A percentile compares a stretch with the other conserved stretches of the same genome.
These are phyloP conservation scores for Pichia pseudocactophila DNA, from an alignment of 805 yeast genomes.

Conservation along the genomic window DNA sequence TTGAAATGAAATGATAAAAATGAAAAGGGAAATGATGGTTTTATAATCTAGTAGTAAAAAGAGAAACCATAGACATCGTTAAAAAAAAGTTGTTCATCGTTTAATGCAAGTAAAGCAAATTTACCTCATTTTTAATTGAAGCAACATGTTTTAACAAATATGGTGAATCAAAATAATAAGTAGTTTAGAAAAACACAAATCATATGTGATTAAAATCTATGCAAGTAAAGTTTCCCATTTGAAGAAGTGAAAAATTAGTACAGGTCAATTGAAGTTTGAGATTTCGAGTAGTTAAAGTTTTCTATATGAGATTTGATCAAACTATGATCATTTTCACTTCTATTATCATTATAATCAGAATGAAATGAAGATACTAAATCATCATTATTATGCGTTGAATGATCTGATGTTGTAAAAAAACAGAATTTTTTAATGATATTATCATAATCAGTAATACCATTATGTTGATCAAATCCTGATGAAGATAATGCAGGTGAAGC, in stretches of 20 bases:
- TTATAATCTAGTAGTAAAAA: too few species aligned
- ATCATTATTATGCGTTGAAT: neutral
- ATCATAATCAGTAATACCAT: slow-evolving; percentile 9
- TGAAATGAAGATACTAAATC: neutral
- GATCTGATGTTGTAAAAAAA: slow-evolving; percentile 2
- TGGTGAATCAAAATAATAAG: neutral
- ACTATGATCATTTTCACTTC: neutral
- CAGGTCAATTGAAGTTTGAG: neutral
- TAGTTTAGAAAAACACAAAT: too few species aligned
- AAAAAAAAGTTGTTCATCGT: too few species aligned
- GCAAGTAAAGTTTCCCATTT: neutral
- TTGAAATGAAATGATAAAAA: neutral
- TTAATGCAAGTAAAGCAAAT: neutral
- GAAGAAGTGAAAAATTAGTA: neutral
- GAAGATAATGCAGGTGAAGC: slow-evolving; percentile 10
- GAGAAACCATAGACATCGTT: neutral
- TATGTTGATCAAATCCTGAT: slow-evolving; percentile 11
- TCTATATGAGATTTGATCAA: neutral
- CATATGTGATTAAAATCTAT: too few species aligned
- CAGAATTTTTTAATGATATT: slow-evolving; percentile 7
- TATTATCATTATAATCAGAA: neutral
- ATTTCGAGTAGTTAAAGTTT: neutral
- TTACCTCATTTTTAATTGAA: neutral
- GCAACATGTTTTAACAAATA: too few species aligned
- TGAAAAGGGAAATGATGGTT: neutral